These are phyloP conservation scores for Naganishia cerealis DNA, from an alignment of 1,284 basidiomycete genomes.

Conservation along the genomic window DNA sequence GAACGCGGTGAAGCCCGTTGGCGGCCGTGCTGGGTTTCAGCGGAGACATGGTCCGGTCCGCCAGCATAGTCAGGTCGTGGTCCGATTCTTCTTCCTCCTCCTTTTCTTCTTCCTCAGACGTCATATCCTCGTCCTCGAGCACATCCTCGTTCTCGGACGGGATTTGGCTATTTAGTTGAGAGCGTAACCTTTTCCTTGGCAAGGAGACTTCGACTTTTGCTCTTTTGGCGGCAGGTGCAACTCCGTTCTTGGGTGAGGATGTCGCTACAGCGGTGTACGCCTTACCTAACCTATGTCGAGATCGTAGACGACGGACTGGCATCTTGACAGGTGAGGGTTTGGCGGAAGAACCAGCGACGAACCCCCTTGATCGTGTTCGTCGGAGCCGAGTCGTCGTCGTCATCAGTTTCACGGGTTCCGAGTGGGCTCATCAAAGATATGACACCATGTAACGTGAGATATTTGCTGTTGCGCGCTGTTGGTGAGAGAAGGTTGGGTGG, in stretches of 20 bases:
- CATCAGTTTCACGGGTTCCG: constrained; percentile 11
- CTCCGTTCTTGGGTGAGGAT: background rate
- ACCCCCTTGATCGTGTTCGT: constrained; percentile 24
- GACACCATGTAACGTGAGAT: background rate
- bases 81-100: background rate
- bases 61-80: background rate
- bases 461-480: background rate
- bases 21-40: constrained; percentile 19
- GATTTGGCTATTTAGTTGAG: background rate
- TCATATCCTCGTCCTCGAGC: no score
- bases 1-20: constrained; percentile 8
- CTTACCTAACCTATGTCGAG: constrained; percentile 21
- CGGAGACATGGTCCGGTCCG: constrained; percentile 5
- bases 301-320: background rate
- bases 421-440: constrained; percentile 15
- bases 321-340: constrained; percentile 28
- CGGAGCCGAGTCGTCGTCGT: constrained; percentile 28
- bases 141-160: constrained; percentile 4
- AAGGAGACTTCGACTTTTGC: constrained; percentile 6
- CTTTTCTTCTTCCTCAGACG: no score
- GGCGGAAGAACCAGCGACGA: constrained; percentile 25
- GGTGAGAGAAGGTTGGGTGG: background rate
- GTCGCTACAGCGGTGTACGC: constrained; percentile 9
- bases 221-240: constrained; percentile 12
- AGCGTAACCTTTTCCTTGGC: constrained; percentile 21